Evolutionary conservation across 768 basidiomycete genomes (phyloP), one percentile per base, ranked within the genome.

Genomic region (Kwoniella heveanensis): DNA sequence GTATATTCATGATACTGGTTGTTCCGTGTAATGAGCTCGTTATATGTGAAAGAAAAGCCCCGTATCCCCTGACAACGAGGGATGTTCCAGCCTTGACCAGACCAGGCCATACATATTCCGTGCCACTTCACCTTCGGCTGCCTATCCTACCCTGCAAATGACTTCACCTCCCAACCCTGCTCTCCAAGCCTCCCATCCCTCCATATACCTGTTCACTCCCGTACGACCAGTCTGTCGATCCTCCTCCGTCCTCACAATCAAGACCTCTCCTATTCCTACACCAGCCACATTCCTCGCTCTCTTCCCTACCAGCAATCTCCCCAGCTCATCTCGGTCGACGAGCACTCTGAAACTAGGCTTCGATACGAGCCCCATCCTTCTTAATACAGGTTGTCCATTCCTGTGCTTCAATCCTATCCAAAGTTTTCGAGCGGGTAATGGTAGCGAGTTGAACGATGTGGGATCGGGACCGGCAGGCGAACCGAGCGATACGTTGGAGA

Each of bases 381-480:
- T 83, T 65, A 99, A 83, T 22, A 97, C 91, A 5, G 93, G 91
- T 29, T 86, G 83, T 78, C 96, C 91, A 70, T 91, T 87, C 54
- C 95, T 86, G 82, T 95, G 94, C 82, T 99, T 99, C 68, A 97
- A 86, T 54, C 88, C 87, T 1, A 91, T 91, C 92, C 95, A 96
- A 80, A 98, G 90, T 37, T 92, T 86, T 30, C 85, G 85, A 60
- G 92, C 84, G 0, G 87, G 84, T 29, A 88, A 86, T 65, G 83
- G 82, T 12, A 84, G 87, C 1, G 74, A 66, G 60, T 82, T 72
- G 77, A 93, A 97, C 13, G 83, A 83, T 3, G 73, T 66, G 0
- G 93, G 92, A 19, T 85, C 85, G 1, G 92, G 87, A 0, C 82
- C 81, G 4, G 71, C 47, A 2, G 72, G 76, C 22, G 79, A 73